Evolutionary conservation across 139 green algal genomes (phyloP).

Genomic region (Pleodorina starrii): DNA sequence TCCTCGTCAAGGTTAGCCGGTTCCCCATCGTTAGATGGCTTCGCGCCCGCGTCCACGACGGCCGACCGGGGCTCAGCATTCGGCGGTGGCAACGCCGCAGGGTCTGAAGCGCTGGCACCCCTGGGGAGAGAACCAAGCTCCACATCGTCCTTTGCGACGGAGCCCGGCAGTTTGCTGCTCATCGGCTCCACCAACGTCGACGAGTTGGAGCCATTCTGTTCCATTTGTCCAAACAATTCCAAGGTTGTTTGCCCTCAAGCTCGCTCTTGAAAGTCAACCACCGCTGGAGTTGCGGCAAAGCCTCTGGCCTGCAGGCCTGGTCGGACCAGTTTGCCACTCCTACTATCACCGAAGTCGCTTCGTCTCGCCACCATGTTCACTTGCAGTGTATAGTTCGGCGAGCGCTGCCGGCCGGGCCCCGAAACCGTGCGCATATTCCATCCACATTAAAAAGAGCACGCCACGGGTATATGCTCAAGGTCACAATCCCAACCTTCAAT

Average conservation of each 20-base stretch:
- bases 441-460: no score
- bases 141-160: neutral
- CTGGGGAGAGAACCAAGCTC: neutral
- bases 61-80: neutral
- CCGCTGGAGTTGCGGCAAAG: neutral
- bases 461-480: no score
- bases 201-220: neutral
- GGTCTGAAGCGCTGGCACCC: no score
- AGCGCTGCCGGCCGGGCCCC: no score
- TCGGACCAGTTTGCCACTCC: neutral
- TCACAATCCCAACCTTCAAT: no score
- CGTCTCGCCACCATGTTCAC: neutral
- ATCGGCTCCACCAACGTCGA: neutral
- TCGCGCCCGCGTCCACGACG: neutral
- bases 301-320: neutral
- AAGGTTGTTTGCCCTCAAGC: neutral
- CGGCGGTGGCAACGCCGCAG: neutral
- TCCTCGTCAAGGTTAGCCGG: neutral
- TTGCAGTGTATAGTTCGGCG: no score
- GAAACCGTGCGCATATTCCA: neutral
- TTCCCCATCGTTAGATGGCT: neutral
- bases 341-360: neutral
- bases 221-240: neutral
- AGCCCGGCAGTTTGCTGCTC: neutral
- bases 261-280: neutral